Base-by-base conservation (phyloP, 129 eudicot species). In the Ambrosia trifida region DNA sequence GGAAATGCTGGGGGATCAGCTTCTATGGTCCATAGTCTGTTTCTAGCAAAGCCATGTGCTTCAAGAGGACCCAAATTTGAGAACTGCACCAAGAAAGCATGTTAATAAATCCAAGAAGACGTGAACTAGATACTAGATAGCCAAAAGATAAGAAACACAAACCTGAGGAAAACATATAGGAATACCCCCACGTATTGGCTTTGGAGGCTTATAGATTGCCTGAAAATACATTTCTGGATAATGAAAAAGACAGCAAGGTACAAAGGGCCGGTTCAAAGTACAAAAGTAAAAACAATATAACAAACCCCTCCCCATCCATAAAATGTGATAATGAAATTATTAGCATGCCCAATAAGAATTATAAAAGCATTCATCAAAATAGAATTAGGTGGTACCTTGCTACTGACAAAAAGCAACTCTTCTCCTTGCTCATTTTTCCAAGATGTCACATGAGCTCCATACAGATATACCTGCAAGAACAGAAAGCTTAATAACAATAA, bases 141-240 rank as follows among this genome's bases (percentile, higher is more conserved):
- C 36, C 18, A 36, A 54, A 20, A 14, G 66, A 32, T 40, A 49
- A 31, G 64, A 66, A 72, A 73, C 66, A 73, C 83, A 58, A 74
- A 91, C 98, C 76, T 91, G 95, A 56, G 98, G 98, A 78, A 91
- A 91, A 87, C 96, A 88, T 76, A 91, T 74, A 70, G 94, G 98
- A 84, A 91, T 91, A 50, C 98, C 98, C 72, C 98, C 98, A 68
- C 96, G 94, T 83, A 91, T 88, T 58, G 91, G 72, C 74, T 79
- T 91, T 12, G 91, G 94, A 66, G 97, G 94, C 81, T 86, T 83
- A 77, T 84, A 88, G 70, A 66, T 86, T 67, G 93, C 87, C 97
- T 91, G 89, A 76, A 59, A 38, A 78, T 36, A 36, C 64, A 66
- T 17, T 47, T 66, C 68, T 49, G 68, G 53, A 66, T 78, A 24